A percentile compares a stretch with the other conserved stretches of the same genome.
These are phyloP conservation scores for Rhynchosporium graminicola DNA, from an alignment of 2,329 filamentous ascomycete genomes.

Conservation along the genomic window DNA sequence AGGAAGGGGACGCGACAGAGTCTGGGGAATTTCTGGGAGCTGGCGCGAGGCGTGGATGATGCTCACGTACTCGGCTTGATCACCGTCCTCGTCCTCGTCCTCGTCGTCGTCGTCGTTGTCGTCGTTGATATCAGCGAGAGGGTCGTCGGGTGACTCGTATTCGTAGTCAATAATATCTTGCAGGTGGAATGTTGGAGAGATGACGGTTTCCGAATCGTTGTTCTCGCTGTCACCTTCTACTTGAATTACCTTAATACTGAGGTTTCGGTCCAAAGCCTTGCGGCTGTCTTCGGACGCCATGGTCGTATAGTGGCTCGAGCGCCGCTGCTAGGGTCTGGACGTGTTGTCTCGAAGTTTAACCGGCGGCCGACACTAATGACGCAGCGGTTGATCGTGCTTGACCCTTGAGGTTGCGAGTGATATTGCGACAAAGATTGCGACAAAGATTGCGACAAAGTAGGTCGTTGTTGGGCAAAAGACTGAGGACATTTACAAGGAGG, in stretches of 20 bases:
- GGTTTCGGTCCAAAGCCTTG: no score
- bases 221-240: neutral
- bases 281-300: neutral
- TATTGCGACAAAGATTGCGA: conserved; percentile 1
- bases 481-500: neutral
- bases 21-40: conserved; percentile 4
- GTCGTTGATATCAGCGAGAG: conserved; percentile 1
- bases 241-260: neutral
- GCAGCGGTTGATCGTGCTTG: neutral
- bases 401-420: neutral
- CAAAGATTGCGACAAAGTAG: neutral
- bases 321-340: neutral
- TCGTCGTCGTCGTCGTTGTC: conserved; percentile 1
- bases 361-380: neutral
- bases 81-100: neutral
- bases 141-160: conserved; percentile 1
- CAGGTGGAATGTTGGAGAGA: neutral
- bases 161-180: conserved; percentile 5
- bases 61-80: neutral
- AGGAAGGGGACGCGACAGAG: neutral
- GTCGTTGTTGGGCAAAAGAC: neutral
- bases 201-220: neutral
- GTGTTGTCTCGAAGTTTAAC: neutral
- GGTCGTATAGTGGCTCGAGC: neutral
- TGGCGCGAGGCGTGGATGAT: neutral